phyloP scores from a whole-genome alignment of 2,329 filamentous ascomycete species.

The Byssoonygena ceratinophila region DNA sequence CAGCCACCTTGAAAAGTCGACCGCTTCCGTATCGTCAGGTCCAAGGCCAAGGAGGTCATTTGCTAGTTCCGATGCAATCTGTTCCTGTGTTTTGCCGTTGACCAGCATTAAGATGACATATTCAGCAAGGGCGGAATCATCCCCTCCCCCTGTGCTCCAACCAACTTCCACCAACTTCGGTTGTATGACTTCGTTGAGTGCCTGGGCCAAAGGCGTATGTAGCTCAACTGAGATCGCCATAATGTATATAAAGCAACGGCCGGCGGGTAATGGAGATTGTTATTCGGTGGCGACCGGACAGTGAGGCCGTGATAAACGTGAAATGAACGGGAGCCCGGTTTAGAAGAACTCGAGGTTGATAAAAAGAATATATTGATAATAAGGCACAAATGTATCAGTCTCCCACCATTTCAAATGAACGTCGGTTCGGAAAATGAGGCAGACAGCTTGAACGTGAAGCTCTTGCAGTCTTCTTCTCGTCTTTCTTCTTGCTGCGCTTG shows the following conservation, averaged over 20 bases:
- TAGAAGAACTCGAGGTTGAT: too few species aligned
- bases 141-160: slow-evolving; percentile 73
- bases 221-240: slow-evolving; percentile 72
- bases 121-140: slow-evolving; percentile 76
- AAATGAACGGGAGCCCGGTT: background rate
- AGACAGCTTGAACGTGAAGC: background rate
- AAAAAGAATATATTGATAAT: background rate
- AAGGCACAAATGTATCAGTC: background rate
- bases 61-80: slow-evolving; percentile 79
- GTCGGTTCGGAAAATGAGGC: background rate
- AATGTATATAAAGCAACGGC: background rate
- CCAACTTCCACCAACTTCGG: slow-evolving; percentile 86
- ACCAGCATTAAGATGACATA: slow-evolving; percentile 97
- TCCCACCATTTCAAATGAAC: background rate
- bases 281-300: slow-evolving; percentile 2
- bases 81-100: slow-evolving; percentile 83
- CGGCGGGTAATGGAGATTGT: background rate
- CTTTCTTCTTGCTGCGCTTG: background rate
- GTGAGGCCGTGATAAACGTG: background rate
- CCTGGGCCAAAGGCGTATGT: slow-evolving; percentile 73
- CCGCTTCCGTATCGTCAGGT: slow-evolving; percentile 70
- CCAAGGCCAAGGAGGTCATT: slow-evolving; percentile 74
- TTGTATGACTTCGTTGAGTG: slow-evolving; percentile 71
- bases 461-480: background rate
- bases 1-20: slow-evolving; percentile 83